Evolutionary conservation across 2,329 filamentous ascomycete species (phyloP).

Genomic region (Diaporthe capsici): DNA sequence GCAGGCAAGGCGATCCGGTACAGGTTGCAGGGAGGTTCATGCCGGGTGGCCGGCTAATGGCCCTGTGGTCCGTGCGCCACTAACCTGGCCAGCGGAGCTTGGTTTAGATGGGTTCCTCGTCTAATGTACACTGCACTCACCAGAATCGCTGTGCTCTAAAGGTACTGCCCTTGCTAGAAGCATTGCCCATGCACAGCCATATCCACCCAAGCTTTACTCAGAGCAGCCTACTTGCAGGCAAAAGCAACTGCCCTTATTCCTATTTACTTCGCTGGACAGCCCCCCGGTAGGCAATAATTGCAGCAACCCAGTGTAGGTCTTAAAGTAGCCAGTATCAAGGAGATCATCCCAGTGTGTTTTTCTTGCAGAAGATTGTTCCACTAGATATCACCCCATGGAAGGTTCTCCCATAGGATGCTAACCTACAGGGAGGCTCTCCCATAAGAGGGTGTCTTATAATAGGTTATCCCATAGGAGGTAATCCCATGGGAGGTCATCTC

Average conservation of each 20-base stretch:
- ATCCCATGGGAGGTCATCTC: background rate
- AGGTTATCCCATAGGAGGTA: background rate
- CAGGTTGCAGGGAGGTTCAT: background rate
- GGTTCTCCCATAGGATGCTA: background rate
- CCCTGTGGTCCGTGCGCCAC: background rate
- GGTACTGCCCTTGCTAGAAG: background rate
- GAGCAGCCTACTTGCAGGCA: background rate
- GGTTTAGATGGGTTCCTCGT: background rate
- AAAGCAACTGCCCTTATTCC: background rate
- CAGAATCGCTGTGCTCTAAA: too few species aligned
- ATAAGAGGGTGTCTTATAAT: too few species aligned
- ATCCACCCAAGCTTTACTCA: background rate
- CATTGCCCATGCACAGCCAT: too few species aligned
- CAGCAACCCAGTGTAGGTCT: background rate
- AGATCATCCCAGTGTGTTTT: too few species aligned
- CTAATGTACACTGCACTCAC: background rate
- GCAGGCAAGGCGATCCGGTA: constrained; percentile 33
- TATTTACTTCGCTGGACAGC: background rate
- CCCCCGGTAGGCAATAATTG: background rate
- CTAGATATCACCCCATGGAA: background rate
- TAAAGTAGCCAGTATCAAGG: background rate
- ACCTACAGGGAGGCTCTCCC: too few species aligned
- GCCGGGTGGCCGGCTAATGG: background rate
- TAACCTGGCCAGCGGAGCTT: background rate
- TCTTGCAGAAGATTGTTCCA: background rate